Base-by-base conservation (phyloP, 192 early-diverging fungal genomes). In the Borealophlyctis nickersoniae region DNA sequence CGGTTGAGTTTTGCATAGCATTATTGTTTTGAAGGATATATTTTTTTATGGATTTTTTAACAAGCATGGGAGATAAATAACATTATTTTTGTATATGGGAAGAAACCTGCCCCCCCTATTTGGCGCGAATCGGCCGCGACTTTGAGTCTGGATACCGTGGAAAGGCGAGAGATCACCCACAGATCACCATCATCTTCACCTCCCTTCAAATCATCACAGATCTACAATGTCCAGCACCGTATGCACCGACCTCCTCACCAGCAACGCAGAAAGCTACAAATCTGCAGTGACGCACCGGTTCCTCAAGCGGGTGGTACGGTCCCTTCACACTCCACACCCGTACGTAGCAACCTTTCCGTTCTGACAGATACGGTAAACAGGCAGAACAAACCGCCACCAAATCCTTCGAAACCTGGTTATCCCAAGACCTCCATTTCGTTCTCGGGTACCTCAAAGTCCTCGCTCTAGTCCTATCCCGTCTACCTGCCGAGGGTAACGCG, bases 361-460 rank as follows among this genome's bases (percentile, higher is more conserved):
- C 13, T 28, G n/a, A 54, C 48, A 22, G 23, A n/a, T 11, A 27
- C 27, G 23, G 13, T 54, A 34, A 14, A 19, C 3, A 64, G 62
- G 62, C 66, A 16, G 36, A 66, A 14, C 22, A 36, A 19, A 35
- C 49, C 7, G 66, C 66, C 13, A 60, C 62, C 60, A 31, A 56
- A 19, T 58, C 67, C 0, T 69, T 69, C 48, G 59, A 53, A 33
- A 16, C 52, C 16, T 69, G 67, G 67, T 39, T 69, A 4, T 53
- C 36, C 2, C 67, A 69, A 35, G 67, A 69, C 26, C 55, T 69
- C 59, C 67, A 69, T 45, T 69, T 69, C 33, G 53, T 69, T 4
- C 19, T 56, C 23, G 60, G 31, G n/a, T 69, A 69, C 52, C 5
- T 69, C 0, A 35, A 63, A 29, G 56, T 69, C 33, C 24, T 69